Percentiles rank a stretch among this genome's conserved stretches.
phyloP scores from a whole-genome alignment of 768 basidiomycete species.

The Megacollybia marginata region DNA sequence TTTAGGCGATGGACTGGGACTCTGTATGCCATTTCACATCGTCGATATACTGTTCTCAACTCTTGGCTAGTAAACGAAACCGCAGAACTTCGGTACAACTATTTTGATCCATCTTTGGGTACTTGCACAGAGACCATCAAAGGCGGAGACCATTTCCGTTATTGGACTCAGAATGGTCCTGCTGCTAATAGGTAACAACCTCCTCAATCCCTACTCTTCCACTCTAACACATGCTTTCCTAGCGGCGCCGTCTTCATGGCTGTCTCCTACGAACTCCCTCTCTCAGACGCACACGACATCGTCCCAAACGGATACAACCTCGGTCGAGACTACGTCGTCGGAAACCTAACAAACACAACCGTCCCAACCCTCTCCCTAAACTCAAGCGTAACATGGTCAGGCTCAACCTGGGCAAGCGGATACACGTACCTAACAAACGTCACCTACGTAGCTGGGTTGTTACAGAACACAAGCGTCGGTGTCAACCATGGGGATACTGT shows the following conservation, averaged over 20 bases:
- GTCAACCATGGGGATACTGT: constrained; percentile 66
- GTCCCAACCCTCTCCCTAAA: constrained; percentile 42
- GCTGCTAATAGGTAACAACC: constrained; percentile 50
- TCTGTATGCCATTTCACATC: constrained; percentile 33
- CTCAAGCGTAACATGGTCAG: constrained; percentile 55
- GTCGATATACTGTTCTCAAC: neutral
- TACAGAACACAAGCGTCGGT: constrained; percentile 60
- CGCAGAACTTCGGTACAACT: constrained; percentile 80
- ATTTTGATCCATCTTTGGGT: constrained; percentile 72
- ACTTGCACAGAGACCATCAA: constrained; percentile 80
- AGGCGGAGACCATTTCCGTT: constrained; percentile 85
- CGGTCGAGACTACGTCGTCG: constrained; percentile 79
- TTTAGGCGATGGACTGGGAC: constrained; percentile 78
- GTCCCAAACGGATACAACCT: constrained; percentile 74
- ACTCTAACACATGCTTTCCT: neutral
- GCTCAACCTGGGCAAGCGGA: constrained; percentile 52
- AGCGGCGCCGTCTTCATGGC: constrained; percentile 76
- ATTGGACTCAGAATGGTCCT: constrained; percentile 76
- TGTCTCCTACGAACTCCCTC: constrained; percentile 63
- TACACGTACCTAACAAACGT: constrained; percentile 73
- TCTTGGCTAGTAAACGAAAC: constrained; percentile 64
- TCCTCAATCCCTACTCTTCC: too few species aligned
- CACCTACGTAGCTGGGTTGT: constrained; percentile 59
- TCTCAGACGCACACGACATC: constrained; percentile 63
- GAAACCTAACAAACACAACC: constrained; percentile 59